phyloP scores from a whole-genome alignment of 352 stramenopile species.

The Thraustochytrium sp. region DNA sequence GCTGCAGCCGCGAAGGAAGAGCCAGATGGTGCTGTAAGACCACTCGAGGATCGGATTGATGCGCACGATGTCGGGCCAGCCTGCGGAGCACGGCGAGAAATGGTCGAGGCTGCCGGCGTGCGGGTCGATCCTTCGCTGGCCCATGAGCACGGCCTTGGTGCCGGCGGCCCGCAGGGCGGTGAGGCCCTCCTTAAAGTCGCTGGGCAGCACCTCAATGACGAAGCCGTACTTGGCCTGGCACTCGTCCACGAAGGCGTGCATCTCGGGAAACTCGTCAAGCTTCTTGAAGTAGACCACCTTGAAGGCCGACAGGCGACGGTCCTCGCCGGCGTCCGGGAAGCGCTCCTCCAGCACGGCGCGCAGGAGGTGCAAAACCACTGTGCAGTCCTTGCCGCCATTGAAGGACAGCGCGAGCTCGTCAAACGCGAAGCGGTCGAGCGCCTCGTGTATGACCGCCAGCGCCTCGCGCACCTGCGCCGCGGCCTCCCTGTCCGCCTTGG shows the following conservation, averaged over 20 bases:
- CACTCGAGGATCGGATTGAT: slow-evolving; percentile 79
- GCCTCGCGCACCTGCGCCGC: not conserved
- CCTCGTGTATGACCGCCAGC: slow-evolving; percentile 40
- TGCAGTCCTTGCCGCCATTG: slow-evolving; percentile 86
- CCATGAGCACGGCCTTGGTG: slow-evolving; percentile 80
- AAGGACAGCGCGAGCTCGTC: slow-evolving; percentile 67
- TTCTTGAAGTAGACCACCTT: slow-evolving; percentile 80
- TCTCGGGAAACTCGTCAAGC: slow-evolving; percentile 76
- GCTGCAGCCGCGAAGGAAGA: slow-evolving; percentile 71
- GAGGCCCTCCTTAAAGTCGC: slow-evolving; percentile 77
- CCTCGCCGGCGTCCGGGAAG: not conserved
- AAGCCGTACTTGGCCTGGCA: slow-evolving; percentile 59
- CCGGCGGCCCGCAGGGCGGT: slow-evolving; percentile 72
- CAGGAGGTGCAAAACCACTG: slow-evolving; percentile 78
- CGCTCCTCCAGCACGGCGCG: slow-evolving; percentile 62
- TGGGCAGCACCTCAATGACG: slow-evolving; percentile 35
- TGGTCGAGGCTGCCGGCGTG: slow-evolving; percentile 72
- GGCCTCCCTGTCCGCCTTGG: not conserved
- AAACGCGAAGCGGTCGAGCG: slow-evolving; percentile 47
- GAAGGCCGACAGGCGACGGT: slow-evolving; percentile 41
- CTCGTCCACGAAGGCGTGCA: slow-evolving; percentile 74
- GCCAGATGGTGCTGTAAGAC: slow-evolving; percentile 80
- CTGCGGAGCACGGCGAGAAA: slow-evolving; percentile 70
- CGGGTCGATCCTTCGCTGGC: slow-evolving; percentile 72
- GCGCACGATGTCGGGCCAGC: slow-evolving; percentile 79